Base-by-base conservation (phyloP, 306 rosid species). In the Cucurbita pepo region DNA sequence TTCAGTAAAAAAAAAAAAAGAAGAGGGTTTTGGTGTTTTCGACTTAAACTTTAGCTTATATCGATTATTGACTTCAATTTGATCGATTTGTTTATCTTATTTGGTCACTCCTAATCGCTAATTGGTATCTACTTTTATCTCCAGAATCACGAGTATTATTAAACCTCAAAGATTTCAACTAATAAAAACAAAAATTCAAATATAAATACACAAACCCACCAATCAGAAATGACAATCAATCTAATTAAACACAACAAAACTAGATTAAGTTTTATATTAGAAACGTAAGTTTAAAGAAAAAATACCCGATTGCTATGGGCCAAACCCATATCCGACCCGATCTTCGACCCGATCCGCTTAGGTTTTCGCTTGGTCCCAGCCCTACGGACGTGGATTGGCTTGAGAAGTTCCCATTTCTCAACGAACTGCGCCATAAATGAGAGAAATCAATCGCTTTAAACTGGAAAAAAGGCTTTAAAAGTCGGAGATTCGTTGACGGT, bases 311-410 rank as follows among this genome's bases (percentile, higher is more conserved):
- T 37, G 72, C 40, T 56, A 80, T 16, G 22, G 83, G 77, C 90
- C 87, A 90, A 71, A 84, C 71, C 94, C 92, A 79, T 51, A 19
- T 71, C 78, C 55, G 73, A 9, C 60, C 10, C 53, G 54, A 69
- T 50, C 54, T 48, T 48, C n/a, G 77, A 53, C 34, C 56, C 85
- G 85, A 77, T 25, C 89, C 82, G 43, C 81, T 90, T 10, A 86
- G 43, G 73, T 85, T 80, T 67, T 82, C 83, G 44, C 86, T 83
- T 4, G 97, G 83, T 38, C 83, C 87, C 47, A 82, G 30, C 66
- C 95, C 96, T 62, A 55, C 70, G 12, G 86, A 69, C 5, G 87
- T 16, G 1, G 89, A 36, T 15, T 87, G 76, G 73, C 85, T 88
- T 22, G 86, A 21, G 38, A 81, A 72, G 70, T 84, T 86, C 18